Conservation (phyloP, 2,329 filamentous ascomycete species). For the Claviceps sorghi region DNA sequence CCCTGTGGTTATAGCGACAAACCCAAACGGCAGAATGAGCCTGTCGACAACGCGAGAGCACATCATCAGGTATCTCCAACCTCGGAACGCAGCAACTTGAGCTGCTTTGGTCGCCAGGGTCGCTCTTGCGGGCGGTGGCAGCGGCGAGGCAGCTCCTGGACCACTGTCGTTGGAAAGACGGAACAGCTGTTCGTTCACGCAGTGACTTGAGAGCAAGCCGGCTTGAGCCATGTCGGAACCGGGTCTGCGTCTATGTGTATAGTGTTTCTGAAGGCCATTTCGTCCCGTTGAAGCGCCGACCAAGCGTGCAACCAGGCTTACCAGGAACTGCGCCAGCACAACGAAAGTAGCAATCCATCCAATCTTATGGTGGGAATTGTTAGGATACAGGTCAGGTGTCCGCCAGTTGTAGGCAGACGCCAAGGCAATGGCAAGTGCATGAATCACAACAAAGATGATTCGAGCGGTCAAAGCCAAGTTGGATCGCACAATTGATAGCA, state of each 20-base stretch:
- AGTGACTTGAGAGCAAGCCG: neutral
- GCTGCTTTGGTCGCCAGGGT: constrained; percentile 41
- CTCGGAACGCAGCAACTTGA: constrained; percentile 37
- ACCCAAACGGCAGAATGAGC: constrained; percentile 63
- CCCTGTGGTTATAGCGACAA: constrained; percentile 56
- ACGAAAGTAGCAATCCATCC: constrained; percentile 74
- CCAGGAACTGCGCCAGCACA: constrained; percentile 51
- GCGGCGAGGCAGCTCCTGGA: constrained; percentile 27
- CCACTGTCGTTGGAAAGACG: constrained; percentile 58
- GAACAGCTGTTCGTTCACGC: constrained; percentile 33
- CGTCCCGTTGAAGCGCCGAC: constrained; percentile 15
- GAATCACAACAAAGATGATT: constrained; percentile 48
- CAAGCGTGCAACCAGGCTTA: constrained; percentile 51
- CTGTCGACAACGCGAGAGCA: constrained; percentile 59
- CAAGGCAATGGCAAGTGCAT: constrained; percentile 49
- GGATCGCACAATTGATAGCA: constrained; percentile 73
- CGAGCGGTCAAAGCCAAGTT: constrained; percentile 57
- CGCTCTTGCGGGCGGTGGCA: constrained; percentile 25
- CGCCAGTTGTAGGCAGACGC: constrained; percentile 61
- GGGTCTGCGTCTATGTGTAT: constrained; percentile 45
- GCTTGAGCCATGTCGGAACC: constrained; percentile 30
- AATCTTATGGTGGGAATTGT: constrained; percentile 77
- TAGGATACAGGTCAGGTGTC: constrained; percentile 74
- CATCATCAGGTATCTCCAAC: constrained; percentile 42
- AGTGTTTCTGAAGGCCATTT: constrained; percentile 11